Conservation (phyloP, 495 filamentous ascomycete genomes). For the Patellaria atrata region DNA sequence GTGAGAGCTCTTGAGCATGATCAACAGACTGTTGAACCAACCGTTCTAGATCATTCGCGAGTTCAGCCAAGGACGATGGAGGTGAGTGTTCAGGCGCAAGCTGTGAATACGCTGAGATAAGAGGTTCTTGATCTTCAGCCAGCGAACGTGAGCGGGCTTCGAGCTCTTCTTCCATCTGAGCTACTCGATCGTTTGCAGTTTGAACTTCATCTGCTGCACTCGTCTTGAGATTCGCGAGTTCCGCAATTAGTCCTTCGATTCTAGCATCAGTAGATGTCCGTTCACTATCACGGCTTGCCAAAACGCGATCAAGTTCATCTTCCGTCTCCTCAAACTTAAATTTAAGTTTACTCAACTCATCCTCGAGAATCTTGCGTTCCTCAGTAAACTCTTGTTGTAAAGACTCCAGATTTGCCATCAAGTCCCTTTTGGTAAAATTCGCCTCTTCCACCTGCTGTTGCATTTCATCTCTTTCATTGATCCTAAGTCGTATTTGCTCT, state of each 20-base stretch:
- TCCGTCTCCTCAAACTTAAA: conserved; percentile 71
- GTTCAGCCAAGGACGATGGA: conserved; percentile 41
- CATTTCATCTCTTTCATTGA: conserved; percentile 48
- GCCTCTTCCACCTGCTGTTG: conserved; percentile 62
- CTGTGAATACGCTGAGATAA: conserved; percentile 48
- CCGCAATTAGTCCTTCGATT: conserved; percentile 50
- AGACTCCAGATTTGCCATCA: conserved; percentile 88
- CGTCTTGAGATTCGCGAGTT: conserved; percentile 47
- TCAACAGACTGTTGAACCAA: conserved; percentile 23
- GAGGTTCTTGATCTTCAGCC: conserved; percentile 35
- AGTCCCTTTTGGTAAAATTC: conserved; percentile 82
- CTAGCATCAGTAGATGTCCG: conserved; percentile 51
- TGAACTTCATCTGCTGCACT: conserved; percentile 42
- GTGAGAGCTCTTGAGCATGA: conserved; percentile 23
- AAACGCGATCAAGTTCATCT: conserved; percentile 71
- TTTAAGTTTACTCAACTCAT: conserved; percentile 60
- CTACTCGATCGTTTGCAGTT: conserved; percentile 31
- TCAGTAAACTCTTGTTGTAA: conserved; percentile 75
- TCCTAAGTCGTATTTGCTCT: conserved; percentile 41
- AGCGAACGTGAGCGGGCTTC: conserved; percentile 36
- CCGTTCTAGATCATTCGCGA: conserved; percentile 50
- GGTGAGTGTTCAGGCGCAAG: conserved; percentile 39
- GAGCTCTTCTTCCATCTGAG: conserved; percentile 34
- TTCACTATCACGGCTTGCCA: conserved; percentile 73
- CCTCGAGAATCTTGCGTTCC: conserved; percentile 66